Base-by-base conservation (phyloP, 2,329 filamentous ascomycete genomes). In the Hypoxylon sp. region DNA sequence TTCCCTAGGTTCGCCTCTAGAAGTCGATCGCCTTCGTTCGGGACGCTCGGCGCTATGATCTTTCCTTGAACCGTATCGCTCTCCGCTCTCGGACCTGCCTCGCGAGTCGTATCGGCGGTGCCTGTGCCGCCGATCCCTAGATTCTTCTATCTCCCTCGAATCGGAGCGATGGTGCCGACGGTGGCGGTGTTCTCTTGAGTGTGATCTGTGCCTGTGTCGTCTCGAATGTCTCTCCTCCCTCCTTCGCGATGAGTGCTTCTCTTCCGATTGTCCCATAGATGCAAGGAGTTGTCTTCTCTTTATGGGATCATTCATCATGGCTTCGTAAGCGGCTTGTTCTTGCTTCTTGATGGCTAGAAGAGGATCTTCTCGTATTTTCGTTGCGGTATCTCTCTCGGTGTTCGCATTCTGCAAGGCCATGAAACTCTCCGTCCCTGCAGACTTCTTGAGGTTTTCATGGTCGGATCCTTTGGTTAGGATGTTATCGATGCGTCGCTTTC, bases 291-390 rank as follows among this genome's bases (percentile, higher is more conserved):
- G 88, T 65, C 86, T 84, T 69, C 90, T 84, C 81, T 87, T 90
- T 69, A 87, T 85, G 0, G 91, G 90, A 74, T 93, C 91, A 72
- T 90, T 93, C 88, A 93, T 94, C 88, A 93, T 91, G 7, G 89
- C 87, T 73, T 91, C 89, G 77, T 93, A 93, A 1, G 91, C 90
- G 28, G 90, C 90, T 79, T 95, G 92, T 78, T 98, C 94, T 77
- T 97, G 91, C 77, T 90, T 92, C 85, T 97, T 97, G 79, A 99
- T 98, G 23, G 94, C 93, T 34, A 98, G 83, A 75, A 99, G 85
- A 0, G 96, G 96, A 77, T 99, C 96, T 71, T 97, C 92, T 70
- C 94, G 86, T 50, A 98, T 90, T 82, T 99, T 99, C 51, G 89
- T 81, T 30, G 93, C 91, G 0, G 90, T 94, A 79, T 99, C 96